Evolutionary conservation across 352 stramenopile species (phyloP).

Genomic region (Aphanomyces cochlioides): DNA sequence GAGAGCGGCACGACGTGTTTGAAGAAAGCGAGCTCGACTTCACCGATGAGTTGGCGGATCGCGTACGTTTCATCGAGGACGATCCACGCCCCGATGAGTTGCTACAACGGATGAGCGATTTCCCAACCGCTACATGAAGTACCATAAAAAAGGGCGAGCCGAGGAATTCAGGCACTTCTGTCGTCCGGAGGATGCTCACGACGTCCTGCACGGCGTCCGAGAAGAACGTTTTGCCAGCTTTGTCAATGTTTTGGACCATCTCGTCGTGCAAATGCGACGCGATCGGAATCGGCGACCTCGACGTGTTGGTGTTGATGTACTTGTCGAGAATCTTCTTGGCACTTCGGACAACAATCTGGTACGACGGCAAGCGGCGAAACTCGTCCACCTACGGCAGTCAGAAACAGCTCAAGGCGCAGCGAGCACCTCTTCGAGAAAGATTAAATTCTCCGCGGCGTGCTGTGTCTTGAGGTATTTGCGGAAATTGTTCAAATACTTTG

Average conservation of each 20-base stretch:
- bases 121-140: neutral
- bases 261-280: slow-evolving; percentile 45
- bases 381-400: slow-evolving; percentile 52
- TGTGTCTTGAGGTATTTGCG: slow-evolving; percentile 66
- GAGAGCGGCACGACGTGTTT: slow-evolving; percentile 37
- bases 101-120: neutral
- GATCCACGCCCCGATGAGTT: slow-evolving; percentile 70
- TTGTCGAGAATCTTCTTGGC: slow-evolving; percentile 86
- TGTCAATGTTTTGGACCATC: slow-evolving; percentile 56
- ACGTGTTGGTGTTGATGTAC: slow-evolving; percentile 64
- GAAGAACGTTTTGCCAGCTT: slow-evolving; percentile 61
- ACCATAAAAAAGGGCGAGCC: slow-evolving; percentile 83
- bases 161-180: slow-evolving; percentile 72
- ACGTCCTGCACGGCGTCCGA: slow-evolving; percentile 74
- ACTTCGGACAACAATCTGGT: slow-evolving; percentile 78
- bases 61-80: slow-evolving; percentile 70
- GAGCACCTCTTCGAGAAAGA: slow-evolving; percentile 65
- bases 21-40: slow-evolving; percentile 81
- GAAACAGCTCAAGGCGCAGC: neutral
- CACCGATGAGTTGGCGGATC: slow-evolving; percentile 65
- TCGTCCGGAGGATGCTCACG: slow-evolving; percentile 68
- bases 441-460: slow-evolving; percentile 77
- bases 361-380: slow-evolving; percentile 67
- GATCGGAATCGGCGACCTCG: slow-evolving; percentile 52
- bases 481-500: slow-evolving; percentile 62